Percentiles rank a stretch among this genome's conserved stretches.
These are phyloP conservation scores for Trypanosoma avium DNA, from an alignment of 208 protist genomes.

Conservation along the genomic window DNA sequence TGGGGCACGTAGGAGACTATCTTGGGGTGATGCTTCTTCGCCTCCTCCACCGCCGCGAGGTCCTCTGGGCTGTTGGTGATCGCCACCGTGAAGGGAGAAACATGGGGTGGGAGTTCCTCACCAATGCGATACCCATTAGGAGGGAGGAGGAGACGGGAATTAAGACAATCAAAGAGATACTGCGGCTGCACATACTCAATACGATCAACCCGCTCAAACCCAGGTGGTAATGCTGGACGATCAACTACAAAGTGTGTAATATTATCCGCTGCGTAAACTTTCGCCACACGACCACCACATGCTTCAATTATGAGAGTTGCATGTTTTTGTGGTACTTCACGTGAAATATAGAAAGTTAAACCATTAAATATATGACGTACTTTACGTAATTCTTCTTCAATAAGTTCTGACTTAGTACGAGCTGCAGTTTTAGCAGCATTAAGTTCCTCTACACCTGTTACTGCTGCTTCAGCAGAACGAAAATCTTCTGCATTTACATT, in stretches of 20 bases:
- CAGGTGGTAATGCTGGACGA: constrained; percentile 64
- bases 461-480: constrained; percentile 25
- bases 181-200: constrained; percentile 96
- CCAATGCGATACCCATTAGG: constrained; percentile 84
- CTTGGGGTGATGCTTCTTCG: constrained; percentile 72
- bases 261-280: constrained; percentile 60
- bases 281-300: constrained; percentile 86
- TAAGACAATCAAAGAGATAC: constrained; percentile 97
- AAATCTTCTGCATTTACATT: constrained; percentile 59
- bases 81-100: constrained; percentile 91
- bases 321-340: constrained; percentile 89
- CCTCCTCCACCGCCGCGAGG: constrained; percentile 74
- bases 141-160: constrained; percentile 86
- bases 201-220: constrained; percentile 46
- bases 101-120: constrained; percentile 90
- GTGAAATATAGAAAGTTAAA: constrained; percentile 87
- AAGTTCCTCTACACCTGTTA: constrained; percentile 31
- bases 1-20: constrained; percentile 83
- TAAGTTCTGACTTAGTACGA: constrained; percentile 40
- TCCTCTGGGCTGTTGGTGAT: constrained; percentile 84
- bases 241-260: constrained; percentile 90
- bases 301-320: constrained; percentile 87
- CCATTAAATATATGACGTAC: constrained; percentile 64
- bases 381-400: constrained; percentile 63
- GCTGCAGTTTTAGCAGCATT: constrained; percentile 35